phyloP scores from a whole-genome alignment of 2,329 filamentous ascomycete species.

The Byssoonygena ceratinophila region DNA sequence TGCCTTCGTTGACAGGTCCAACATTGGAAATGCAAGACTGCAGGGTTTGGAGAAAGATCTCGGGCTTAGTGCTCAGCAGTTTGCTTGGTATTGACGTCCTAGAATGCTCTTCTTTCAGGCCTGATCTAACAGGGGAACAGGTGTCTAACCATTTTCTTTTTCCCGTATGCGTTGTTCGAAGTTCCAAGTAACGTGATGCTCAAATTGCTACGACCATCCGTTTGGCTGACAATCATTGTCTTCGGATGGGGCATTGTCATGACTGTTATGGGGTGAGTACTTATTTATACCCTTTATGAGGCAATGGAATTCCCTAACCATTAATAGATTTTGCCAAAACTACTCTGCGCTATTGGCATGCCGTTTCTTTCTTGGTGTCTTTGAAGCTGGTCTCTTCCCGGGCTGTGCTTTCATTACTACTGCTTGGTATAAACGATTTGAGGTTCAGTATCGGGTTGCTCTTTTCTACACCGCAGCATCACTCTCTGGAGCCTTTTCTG shows the following conservation, averaged over 20 bases:
- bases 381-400: constrained; percentile 55
- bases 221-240: constrained; percentile 34
- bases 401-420: constrained; percentile 28
- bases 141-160: constrained; percentile 27
- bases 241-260: constrained; percentile 23
- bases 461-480: constrained; percentile 23
- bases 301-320: background rate
- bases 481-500: constrained; percentile 36
- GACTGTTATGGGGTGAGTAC: constrained; percentile 6
- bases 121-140: background rate
- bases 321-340: constrained; percentile 25
- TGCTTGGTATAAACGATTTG: constrained; percentile 11
- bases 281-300: background rate
- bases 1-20: constrained; percentile 10
- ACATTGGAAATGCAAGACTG: constrained; percentile 39
- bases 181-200: constrained; percentile 40
- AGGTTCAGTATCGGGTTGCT: constrained; percentile 22
- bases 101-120: background rate
- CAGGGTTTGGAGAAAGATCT: constrained; percentile 36
- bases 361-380: constrained; percentile 51
- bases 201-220: constrained; percentile 33
- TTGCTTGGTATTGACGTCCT: background rate
- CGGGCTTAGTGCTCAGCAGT: background rate
- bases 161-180: constrained; percentile 38
- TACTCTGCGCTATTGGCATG: constrained; percentile 50